These are phyloP conservation scores for Peronospora tabacina DNA, from an alignment of 352 stramenopile species.

Conservation along the genomic window DNA sequence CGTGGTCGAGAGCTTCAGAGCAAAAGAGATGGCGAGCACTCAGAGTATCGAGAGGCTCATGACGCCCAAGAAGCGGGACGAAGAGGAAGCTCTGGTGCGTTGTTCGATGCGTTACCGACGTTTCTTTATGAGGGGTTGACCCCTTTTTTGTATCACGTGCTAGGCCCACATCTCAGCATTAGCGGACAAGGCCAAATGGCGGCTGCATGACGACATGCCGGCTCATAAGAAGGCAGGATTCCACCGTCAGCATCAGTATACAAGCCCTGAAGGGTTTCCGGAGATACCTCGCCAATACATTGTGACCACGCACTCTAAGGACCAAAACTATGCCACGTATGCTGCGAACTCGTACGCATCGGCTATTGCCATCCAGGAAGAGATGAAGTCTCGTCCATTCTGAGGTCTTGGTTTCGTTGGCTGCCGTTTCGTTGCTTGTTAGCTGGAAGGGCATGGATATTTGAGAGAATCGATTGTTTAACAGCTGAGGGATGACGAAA, in stretches of 20 bases:
- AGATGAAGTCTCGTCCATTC: conserved; percentile 72
- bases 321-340: conserved; percentile 70
- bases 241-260: conserved; percentile 54
- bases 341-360: conserved; percentile 82
- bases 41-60: conserved; percentile 71
- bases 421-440: not conserved
- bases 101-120: not conserved
- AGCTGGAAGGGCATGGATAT: too few species aligned
- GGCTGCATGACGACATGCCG: conserved; percentile 53
- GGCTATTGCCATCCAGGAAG: conserved; percentile 72
- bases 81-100: conserved; percentile 46
- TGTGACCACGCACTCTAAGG: conserved; percentile 54
- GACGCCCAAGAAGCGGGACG: conserved; percentile 40
- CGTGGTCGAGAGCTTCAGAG: conserved; percentile 13
- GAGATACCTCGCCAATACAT: conserved; percentile 76
- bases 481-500: not conserved
- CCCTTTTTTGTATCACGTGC: not conserved
- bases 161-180: conserved; percentile 45
- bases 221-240: conserved; percentile 48
- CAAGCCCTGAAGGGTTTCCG: conserved; percentile 52
- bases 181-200: conserved; percentile 56
- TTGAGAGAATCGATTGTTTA: too few species aligned
- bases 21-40: conserved; percentile 49
- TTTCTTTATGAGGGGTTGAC: not conserved
- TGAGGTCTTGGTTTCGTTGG: conserved; percentile 30